Evolutionary conservation across 495 filamentous ascomycete species (phyloP), one percentile per base, ranked within the genome.

Genomic region (Aspergillus conjunctus): DNA sequence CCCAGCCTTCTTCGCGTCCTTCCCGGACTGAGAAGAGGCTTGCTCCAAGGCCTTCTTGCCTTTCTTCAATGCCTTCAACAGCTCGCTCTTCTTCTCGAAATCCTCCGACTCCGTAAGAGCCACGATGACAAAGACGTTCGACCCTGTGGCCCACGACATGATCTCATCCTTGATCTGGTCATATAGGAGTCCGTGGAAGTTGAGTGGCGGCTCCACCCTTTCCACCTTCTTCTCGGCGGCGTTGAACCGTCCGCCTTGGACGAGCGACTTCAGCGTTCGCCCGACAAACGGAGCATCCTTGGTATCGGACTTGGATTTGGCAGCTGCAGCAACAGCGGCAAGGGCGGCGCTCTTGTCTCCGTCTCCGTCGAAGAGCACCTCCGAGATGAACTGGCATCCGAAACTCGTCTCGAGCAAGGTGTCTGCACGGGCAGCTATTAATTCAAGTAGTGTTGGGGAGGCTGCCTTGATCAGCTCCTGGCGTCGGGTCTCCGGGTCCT

Each of bases 181-280:
- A 64, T 91, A 98, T 12, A 98, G 75, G 48, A 89, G 74, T 58
- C 84, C 81, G 62, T 91, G 85, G 76, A 97, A 98, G 61, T 85
- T 81, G 51, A 96, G 79, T n/a, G 87, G 77, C 8, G 92, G 91
- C n/a, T 89, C 81, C 17, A 87, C 80, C 58, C 85, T 83, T 66
- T 85, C 84, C 46, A 96, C 75, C 50, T 80, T 82, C 71, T 89
- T 91, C 3, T 81, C 79, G 34, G 78, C 81, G 21, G 78, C 79
- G 74, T 97, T 91, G 71, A 88, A 98, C 22, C 82, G 85, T 10
- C 95, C 94, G 20, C 94, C 93, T 33, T 88, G 84, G 26, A 97
- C 89, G 1, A 99, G 82, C 0, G 87, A 87, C 75, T 96, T 97
- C 61, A 96, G 83, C 87, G 97, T 89, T 51, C 90, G 86, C n/a